Evolutionary conservation across 345 rosid species (phyloP).

Genomic region (Pistacia vera): DNA sequence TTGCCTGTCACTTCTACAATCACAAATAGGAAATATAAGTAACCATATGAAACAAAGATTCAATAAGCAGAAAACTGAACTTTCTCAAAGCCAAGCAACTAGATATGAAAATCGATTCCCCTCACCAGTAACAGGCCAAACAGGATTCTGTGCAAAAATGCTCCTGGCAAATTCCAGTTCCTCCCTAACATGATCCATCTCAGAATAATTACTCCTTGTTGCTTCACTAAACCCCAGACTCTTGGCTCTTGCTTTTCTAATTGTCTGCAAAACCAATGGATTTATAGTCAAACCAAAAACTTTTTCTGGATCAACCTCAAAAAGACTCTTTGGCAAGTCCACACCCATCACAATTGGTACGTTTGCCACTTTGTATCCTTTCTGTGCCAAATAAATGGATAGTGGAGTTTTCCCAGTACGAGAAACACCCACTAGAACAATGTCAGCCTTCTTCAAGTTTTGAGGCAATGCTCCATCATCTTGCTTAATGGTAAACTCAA

Average conservation of each 20-base stretch:
- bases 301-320: conserved; percentile 66
- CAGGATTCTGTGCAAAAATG: conserved; percentile 73
- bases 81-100: neutral
- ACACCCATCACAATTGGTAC: conserved; percentile 82
- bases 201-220: conserved; percentile 62
- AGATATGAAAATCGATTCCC: neutral
- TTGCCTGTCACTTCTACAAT: conserved; percentile 88
- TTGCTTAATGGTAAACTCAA: conserved; percentile 89
- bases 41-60: neutral
- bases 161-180: conserved; percentile 69
- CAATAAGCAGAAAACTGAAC: conserved; percentile 10
- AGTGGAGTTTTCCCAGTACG: conserved; percentile 86
- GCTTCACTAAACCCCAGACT: conserved; percentile 61
- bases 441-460: conserved; percentile 70
- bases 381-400: conserved; percentile 79
- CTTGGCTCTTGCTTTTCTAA: conserved; percentile 75
- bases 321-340: conserved; percentile 62
- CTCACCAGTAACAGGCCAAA: conserved; percentile 87
- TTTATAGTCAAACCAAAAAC: conserved; percentile 77
- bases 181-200: conserved; percentile 67
- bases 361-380: conserved; percentile 85
- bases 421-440: conserved; percentile 81
- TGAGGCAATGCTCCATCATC: conserved; percentile 85
- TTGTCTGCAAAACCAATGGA: conserved; percentile 70
- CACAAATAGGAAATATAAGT: conserved; percentile 14